phyloP scores from a whole-genome alignment of 331 rosid species.

The Saraca asoca region DNA sequence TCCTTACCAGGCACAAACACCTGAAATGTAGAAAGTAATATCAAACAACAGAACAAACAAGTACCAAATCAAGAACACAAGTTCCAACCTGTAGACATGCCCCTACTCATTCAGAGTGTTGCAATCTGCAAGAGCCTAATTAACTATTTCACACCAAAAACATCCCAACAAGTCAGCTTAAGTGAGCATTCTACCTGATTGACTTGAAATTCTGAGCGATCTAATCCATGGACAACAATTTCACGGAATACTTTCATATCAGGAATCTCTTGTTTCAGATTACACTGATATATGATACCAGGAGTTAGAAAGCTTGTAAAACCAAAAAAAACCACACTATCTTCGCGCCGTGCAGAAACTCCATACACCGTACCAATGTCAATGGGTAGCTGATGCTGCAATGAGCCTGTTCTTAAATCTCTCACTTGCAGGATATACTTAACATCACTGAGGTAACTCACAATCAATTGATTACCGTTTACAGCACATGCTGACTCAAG shows the following conservation, averaged over 20 bases:
- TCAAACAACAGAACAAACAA: constrained; percentile 26
- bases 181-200: constrained; percentile 72
- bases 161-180: constrained; percentile 1
- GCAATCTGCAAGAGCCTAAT: constrained; percentile 21
- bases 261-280: constrained; percentile 56
- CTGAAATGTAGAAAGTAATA: constrained; percentile 45
- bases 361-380: constrained; percentile 83
- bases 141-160: no score
- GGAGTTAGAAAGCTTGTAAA: constrained; percentile 84
- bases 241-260: constrained; percentile 83
- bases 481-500: constrained; percentile 87
- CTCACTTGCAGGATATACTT: constrained; percentile 78
- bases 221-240: constrained; percentile 80
- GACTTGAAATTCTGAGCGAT: constrained; percentile 69
- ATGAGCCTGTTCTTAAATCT: constrained; percentile 77
- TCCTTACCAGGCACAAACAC: constrained; percentile 83
- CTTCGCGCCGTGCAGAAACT: constrained; percentile 79
- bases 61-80: background rate
- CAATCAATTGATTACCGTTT: constrained; percentile 75
- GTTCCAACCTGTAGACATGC: no score
- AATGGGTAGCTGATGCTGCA: constrained; percentile 74
- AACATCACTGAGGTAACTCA: constrained; percentile 89
- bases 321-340: constrained; percentile 60
- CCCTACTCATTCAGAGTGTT: no score
- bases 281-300: constrained; percentile 78